Evolutionary conservation across 2,329 filamentous ascomycete genomes (phyloP).

Genomic region (Colletotrichum sidae): DNA sequence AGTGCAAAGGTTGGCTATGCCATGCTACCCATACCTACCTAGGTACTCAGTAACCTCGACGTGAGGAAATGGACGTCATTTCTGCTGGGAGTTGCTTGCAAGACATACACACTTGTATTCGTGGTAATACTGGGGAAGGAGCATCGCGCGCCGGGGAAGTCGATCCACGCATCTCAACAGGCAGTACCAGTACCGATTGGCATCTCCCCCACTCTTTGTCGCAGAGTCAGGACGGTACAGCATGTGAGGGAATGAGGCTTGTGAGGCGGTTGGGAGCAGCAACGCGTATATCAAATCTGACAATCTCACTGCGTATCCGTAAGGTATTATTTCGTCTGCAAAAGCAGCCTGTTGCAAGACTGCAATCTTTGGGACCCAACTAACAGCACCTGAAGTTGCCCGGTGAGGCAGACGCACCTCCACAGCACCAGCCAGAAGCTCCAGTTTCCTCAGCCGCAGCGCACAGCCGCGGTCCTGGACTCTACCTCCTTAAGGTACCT

Average conservation of each 20-base stretch:
- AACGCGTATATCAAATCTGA: background rate
- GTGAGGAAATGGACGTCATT: background rate
- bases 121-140: slow-evolving; percentile 8
- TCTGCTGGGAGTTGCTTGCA: slow-evolving; percentile 9
- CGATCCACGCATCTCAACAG: background rate
- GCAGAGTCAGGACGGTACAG: slow-evolving; percentile 20
- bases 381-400: no score
- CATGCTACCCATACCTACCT: no score
- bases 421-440: background rate
- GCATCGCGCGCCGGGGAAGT: slow-evolving; percentile 10
- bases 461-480: slow-evolving; percentile 26
- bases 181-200: slow-evolving; percentile 15
- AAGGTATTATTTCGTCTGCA: no score
- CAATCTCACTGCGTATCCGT: no score
- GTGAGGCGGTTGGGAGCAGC: background rate
- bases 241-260: background rate
- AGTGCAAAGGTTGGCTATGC: no score
- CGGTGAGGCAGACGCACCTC: background rate
- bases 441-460: slow-evolving; percentile 23
- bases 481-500: background rate
- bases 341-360: no score
- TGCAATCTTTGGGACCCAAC: no score
- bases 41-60: no score
- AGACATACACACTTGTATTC: background rate
- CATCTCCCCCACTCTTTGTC: slow-evolving; percentile 18